phyloP scores from a whole-genome alignment of 75 land plant species.

The Pinus tabuliformis region DNA sequence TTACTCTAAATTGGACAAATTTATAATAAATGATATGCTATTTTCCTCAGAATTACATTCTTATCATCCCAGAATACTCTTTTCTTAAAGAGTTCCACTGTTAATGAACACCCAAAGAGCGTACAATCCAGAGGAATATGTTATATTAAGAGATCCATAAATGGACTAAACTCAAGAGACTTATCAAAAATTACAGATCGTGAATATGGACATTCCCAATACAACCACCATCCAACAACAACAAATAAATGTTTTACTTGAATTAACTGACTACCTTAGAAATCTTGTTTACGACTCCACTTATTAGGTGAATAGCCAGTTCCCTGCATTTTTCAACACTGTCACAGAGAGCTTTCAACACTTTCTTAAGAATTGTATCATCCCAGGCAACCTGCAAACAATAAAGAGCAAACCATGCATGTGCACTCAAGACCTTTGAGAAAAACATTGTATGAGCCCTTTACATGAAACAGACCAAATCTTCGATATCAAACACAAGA shows the following conservation, averaged over 20 bases:
- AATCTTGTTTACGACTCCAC: slow-evolving; percentile 10
- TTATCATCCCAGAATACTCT: neutral
- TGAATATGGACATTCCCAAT: neutral
- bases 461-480: no score
- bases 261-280: slow-evolving; percentile 12
- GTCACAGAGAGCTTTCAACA: slow-evolving; percentile 21
- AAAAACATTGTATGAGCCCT: neutral
- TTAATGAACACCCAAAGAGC: no score
- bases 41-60: neutral
- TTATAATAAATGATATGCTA: neutral
- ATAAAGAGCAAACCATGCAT: slow-evolving; percentile 3
- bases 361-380: slow-evolving; percentile 16
- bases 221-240: neutral
- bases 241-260: neutral
- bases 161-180: neutral
- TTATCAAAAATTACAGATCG: no score
- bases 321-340: slow-evolving; percentile 32
- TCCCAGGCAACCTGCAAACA: slow-evolving; percentile 35
- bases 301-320: slow-evolving; percentile 20
- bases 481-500: no score
- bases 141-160: neutral
- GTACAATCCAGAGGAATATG: no score
- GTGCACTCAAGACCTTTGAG: neutral
- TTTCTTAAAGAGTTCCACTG: neutral
- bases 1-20: neutral